phyloP scores from a whole-genome alignment of 768 basidiomycete genomes.

The Tylopilus sp. region DNA sequence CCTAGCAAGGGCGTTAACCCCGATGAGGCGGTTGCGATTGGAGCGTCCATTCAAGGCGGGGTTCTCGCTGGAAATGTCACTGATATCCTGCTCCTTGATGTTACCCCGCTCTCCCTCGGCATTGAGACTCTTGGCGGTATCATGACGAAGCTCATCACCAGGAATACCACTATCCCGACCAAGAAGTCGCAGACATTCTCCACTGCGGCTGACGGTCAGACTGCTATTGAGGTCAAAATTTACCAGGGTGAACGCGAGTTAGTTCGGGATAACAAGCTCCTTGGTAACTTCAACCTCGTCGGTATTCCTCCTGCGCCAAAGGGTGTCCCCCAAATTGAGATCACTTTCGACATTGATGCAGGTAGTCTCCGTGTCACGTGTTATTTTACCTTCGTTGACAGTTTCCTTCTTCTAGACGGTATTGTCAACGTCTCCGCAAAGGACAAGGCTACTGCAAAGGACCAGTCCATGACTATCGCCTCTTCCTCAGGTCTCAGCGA shows the following conservation, averaged over 20 bases:
- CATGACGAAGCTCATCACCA: constrained; percentile 97
- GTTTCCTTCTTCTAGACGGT: constrained; percentile 51
- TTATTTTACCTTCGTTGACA: background rate
- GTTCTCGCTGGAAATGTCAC: constrained; percentile 96
- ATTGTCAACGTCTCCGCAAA: constrained; percentile 97
- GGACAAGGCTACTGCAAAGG: constrained; percentile 88
- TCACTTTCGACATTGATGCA: constrained; percentile 97
- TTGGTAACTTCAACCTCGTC: constrained; percentile 99
- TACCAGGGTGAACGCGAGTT: constrained; percentile 99
- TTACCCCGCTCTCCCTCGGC: constrained; percentile 93
- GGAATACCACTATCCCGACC: constrained; percentile 99
- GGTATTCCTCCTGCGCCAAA: constrained; percentile 87
- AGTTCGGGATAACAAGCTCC: constrained; percentile 96
- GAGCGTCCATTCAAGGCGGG: constrained; percentile 97
- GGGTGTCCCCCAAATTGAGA: constrained; percentile 76
- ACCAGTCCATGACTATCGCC: constrained; percentile 84
- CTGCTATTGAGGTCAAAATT: constrained; percentile 99
- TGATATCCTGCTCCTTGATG: constrained; percentile 91
- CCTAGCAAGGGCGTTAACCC: constrained; percentile 99
- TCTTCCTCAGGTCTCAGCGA: constrained; percentile 96
- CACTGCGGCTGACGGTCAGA: constrained; percentile 97
- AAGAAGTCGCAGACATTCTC: constrained; percentile 99
- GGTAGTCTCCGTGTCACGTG: constrained; percentile 40
- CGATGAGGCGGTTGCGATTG: constrained; percentile 98
- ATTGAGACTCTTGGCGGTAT: constrained; percentile 98